phyloP scores from a whole-genome alignment of 139 green algal genomes.

The Closterium sp. region DNA sequence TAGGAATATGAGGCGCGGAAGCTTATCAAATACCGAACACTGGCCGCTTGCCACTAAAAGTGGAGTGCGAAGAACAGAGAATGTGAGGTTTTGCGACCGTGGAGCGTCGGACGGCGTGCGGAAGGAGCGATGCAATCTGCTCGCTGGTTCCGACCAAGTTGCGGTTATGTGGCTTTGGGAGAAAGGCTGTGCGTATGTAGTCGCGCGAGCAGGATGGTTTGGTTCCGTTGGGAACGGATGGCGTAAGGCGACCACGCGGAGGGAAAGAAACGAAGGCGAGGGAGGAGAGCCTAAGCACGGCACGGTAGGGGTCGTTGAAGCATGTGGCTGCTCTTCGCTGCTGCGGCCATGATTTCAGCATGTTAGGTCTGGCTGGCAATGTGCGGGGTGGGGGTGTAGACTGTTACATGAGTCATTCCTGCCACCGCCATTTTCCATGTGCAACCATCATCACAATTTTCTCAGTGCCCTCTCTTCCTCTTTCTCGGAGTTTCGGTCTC shows the following conservation, averaged over 20 bases:
- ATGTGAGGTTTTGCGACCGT: neutral
- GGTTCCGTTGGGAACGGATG: neutral
- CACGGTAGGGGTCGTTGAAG: neutral
- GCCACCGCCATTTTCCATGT: neutral
- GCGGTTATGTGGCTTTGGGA: neutral
- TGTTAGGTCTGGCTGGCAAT: neutral
- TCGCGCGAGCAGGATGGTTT: neutral
- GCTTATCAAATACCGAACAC: neutral
- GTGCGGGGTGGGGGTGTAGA: neutral
- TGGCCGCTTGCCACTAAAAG: no score
- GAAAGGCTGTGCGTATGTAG: neutral
- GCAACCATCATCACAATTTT: neutral
- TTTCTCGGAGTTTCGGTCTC: no score
- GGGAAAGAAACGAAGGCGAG: neutral
- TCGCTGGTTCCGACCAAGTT: neutral
- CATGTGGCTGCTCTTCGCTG: neutral
- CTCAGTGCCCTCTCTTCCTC: no score
- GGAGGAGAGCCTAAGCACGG: neutral
- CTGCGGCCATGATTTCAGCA: neutral
- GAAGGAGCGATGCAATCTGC: neutral
- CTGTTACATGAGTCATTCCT: neutral
- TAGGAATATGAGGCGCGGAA: neutral
- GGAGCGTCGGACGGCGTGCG: neutral
- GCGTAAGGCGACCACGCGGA: neutral
- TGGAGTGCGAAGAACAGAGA: neutral